Evolutionary conservation across 441 rosid genomes (phyloP), one percentile per base, ranked within the genome.

Genomic region (Iberis amara): DNA sequence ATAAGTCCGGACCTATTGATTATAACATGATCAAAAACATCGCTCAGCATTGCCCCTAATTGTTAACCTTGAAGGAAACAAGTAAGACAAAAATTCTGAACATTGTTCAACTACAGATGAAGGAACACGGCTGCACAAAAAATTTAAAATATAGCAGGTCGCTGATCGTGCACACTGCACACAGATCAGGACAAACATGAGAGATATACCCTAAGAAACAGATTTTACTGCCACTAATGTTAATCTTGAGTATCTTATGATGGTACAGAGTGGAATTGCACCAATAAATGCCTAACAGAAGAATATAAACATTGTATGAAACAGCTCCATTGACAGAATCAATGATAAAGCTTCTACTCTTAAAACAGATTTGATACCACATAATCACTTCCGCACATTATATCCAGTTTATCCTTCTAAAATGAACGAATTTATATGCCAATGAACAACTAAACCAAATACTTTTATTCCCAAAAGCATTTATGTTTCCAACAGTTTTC

Each of bases 1-100:
- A 79, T 92, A 92, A 11, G 99, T 82, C 21, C 83, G 88, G 28
- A 92, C 71, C 99, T 92, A 70, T 41, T 70, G 42, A 68, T 8
- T 56, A 45, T 38, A 46, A 46, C 35, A 57, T 11, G 12, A 62
- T 24, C 31, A 39, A 32, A 62, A 57, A 31, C 26, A 61, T 55
- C 10, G 28, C 42, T 37, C 39, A 61, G 11, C 24, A 26, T 15
- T 27, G 47, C 9, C 33, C 18, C 61, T 52, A 50, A 49, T 11
- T 26, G 40, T 32, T 35, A 14, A 55, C 8, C n/a, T 37, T 3
- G 36, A 60, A 31, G 30, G 30, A 49, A 24, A 33, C 7, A 40
- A 44, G 15, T 1, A 45, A 21, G 3, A 18, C 0, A 1, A 5
- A 13, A 6, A 6, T 3, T 31, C 9, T 49, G 4, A 33, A 42